A percentile compares a stretch with the other conserved stretches of the same genome.
Conservation (phyloP, 2,329 filamentous ascomycete genomes). For the Alternaria ethzedia region DNA sequence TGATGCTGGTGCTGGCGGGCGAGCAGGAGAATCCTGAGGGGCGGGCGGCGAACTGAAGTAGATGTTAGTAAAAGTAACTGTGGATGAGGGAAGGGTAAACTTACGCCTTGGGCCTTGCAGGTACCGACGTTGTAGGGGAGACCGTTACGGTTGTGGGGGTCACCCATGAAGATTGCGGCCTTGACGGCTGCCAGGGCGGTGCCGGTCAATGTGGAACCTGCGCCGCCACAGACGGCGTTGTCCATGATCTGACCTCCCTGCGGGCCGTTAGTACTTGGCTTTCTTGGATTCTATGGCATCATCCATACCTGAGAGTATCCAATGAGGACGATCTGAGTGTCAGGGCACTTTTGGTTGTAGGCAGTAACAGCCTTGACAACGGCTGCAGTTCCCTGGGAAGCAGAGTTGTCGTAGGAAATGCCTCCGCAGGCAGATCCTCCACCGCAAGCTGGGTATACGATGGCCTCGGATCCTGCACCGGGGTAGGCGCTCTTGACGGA, state of each 20-base stretch:
- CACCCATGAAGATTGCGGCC: slow-evolving; percentile 70
- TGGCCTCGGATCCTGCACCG: slow-evolving; percentile 51
- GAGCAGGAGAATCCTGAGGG: slow-evolving; percentile 63
- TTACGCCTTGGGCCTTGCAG: slow-evolving; percentile 64
- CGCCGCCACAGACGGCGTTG: slow-evolving; percentile 66
- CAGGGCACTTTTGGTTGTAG: slow-evolving; percentile 64
- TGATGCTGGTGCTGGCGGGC: slow-evolving; percentile 59
- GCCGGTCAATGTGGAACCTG: slow-evolving; percentile 54
- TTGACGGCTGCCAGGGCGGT: slow-evolving; percentile 63
- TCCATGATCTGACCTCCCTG: slow-evolving; percentile 69
- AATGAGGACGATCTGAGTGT: slow-evolving; percentile 64
- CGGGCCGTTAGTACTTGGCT: slow-evolving; percentile 6
- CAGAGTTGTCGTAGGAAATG: slow-evolving; percentile 66
- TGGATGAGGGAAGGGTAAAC: slow-evolving; percentile 30
- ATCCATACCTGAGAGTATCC: slow-evolving; percentile 65
- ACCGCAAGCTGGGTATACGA: slow-evolving; percentile 64
- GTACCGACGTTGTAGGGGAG: slow-evolving; percentile 67
- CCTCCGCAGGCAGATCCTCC: slow-evolving; percentile 65
- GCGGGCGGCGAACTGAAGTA: slow-evolving; percentile 64
- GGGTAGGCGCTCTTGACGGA: slow-evolving; percentile 49
- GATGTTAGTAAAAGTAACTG: neutral
- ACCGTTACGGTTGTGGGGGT: slow-evolving; percentile 64
- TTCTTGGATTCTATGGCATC: neutral
- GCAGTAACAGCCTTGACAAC: slow-evolving; percentile 66
- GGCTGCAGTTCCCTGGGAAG: slow-evolving; percentile 62